Conservation (phyloP, 2,329 filamentous ascomycete genomes). For the Fusarium sp. region DNA sequence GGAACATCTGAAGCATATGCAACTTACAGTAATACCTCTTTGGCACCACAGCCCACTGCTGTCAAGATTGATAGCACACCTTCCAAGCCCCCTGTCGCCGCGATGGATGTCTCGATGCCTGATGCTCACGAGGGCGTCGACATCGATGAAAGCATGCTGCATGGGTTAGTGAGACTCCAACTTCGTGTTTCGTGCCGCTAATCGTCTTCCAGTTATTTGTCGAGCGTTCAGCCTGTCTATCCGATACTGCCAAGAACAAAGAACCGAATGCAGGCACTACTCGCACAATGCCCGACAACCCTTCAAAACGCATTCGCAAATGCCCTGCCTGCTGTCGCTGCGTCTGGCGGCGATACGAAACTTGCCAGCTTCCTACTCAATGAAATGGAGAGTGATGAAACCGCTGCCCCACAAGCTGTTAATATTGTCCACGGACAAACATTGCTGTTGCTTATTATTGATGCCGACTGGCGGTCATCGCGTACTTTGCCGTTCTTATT, state of each 20-base stretch:
- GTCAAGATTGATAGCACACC: conserved; percentile 56
- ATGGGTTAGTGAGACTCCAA: conserved; percentile 55
- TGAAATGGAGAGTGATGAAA: conserved; percentile 64
- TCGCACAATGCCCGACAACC: conserved; percentile 67
- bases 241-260: conserved; percentile 73
- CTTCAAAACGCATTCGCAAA: conserved; percentile 75
- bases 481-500: conserved; percentile 66
- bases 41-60: conserved; percentile 62
- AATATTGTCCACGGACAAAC: conserved; percentile 75
- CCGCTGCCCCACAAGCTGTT: conserved; percentile 55
- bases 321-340: conserved; percentile 68
- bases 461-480: conserved; percentile 68
- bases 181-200: conserved; percentile 9
- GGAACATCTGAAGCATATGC: conserved; percentile 52
- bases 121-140: conserved; percentile 53
- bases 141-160: conserved; percentile 61
- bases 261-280: conserved; percentile 65
- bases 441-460: conserved; percentile 74
- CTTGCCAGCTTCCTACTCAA: conserved; percentile 62
- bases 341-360: conserved; percentile 58
- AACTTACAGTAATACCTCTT: conserved; percentile 56
- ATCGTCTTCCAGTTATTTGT: conserved; percentile 66
- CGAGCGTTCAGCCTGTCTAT: conserved; percentile 74
- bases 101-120: conserved; percentile 54
- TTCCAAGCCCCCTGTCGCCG: conserved; percentile 53